phyloP scores from a whole-genome alignment of 1,139 yeast species.

The Candida neerlandica region DNA sequence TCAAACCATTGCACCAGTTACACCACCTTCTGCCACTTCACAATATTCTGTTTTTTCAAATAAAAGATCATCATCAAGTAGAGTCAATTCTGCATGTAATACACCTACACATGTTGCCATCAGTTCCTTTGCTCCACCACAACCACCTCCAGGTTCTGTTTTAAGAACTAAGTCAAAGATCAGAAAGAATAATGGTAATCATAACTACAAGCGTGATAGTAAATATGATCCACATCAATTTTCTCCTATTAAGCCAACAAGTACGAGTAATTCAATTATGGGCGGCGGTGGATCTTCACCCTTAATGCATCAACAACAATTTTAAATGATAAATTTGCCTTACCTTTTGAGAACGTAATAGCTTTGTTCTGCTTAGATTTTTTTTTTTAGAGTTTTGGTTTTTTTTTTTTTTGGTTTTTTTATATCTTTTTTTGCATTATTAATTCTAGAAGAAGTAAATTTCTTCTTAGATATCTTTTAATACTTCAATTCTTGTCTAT shows the following conservation, averaged over 20 bases:
- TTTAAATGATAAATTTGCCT: neutral
- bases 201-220: slow-evolving; percentile 1
- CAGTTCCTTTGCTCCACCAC: slow-evolving; percentile 14
- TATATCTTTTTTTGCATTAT: neutral
- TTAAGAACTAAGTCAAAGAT: slow-evolving; percentile 15
- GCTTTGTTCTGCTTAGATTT: neutral
- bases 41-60: slow-evolving; percentile 43
- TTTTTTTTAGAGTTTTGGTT: slow-evolving; percentile 1
- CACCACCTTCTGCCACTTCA: slow-evolving; percentile 48
- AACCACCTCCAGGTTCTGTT: slow-evolving; percentile 14
- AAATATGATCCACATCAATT: slow-evolving; percentile 9
- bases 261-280: slow-evolving; percentile 8
- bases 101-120: slow-evolving; percentile 29
- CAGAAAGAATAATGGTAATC: slow-evolving; percentile 11
- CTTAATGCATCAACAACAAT: slow-evolving; percentile 13
- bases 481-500: slow-evolving; percentile 1
- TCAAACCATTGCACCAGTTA: slow-evolving; percentile 31
- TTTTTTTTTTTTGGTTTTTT: slow-evolving; percentile 1
- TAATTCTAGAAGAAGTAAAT: slow-evolving; percentile 2
- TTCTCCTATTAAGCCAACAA: slow-evolving; percentile 15
- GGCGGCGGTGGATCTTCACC: slow-evolving; percentile 12
- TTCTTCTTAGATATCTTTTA: neutral
- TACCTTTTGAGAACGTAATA: neutral
- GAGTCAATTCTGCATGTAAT: slow-evolving; percentile 25
- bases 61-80: slow-evolving; percentile 20